Percentiles rank a stretch among this genome's conserved stretches.
Conservation (phyloP, 148 eudicot species). For the Camellia japonica region DNA sequence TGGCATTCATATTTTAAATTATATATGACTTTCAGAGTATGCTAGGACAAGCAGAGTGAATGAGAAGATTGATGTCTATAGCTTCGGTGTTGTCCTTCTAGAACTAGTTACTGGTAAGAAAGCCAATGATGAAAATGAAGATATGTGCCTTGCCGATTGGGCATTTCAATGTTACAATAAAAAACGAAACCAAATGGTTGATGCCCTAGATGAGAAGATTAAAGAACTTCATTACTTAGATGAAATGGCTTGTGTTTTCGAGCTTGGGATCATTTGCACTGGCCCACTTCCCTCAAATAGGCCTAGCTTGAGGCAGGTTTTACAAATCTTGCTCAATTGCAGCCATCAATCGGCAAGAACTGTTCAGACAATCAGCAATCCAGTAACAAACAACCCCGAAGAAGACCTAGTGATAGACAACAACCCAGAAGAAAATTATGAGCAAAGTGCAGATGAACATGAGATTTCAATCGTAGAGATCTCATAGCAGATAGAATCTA, state of each 20-base stretch:
- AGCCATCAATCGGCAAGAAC: too few relatives aligned
- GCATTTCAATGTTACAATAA: slow-evolving; percentile 21
- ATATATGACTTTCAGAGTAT: slow-evolving; percentile 26
- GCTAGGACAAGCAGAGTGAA: slow-evolving; percentile 28
- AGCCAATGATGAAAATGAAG: slow-evolving; percentile 29
- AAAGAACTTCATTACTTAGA: slow-evolving; percentile 27
- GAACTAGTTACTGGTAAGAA: slow-evolving; percentile 39
- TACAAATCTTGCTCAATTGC: slow-evolving; percentile 5
- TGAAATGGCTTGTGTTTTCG: slow-evolving; percentile 29
- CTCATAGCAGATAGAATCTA: too few relatives aligned
- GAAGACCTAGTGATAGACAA: too few relatives aligned
- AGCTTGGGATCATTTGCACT: slow-evolving; percentile 37
- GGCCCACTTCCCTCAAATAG: slow-evolving; percentile 29
- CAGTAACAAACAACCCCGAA: too few relatives aligned
- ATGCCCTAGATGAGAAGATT: slow-evolving; percentile 30
- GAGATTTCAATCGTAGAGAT: too few relatives aligned
- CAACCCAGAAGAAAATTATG: too few relatives aligned
- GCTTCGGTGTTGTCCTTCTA: slow-evolving; percentile 40
- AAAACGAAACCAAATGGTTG: slow-evolving; percentile 20
- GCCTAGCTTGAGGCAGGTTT: slow-evolving; percentile 30
- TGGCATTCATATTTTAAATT: neutral
- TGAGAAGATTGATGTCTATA: slow-evolving; percentile 41
- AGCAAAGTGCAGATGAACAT: too few relatives aligned
- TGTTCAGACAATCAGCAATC: too few relatives aligned
- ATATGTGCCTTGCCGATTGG: slow-evolving; percentile 29